phyloP scores from a whole-genome alignment of 2,329 filamentous ascomycete genomes.

The Hypoxylon sp. region DNA sequence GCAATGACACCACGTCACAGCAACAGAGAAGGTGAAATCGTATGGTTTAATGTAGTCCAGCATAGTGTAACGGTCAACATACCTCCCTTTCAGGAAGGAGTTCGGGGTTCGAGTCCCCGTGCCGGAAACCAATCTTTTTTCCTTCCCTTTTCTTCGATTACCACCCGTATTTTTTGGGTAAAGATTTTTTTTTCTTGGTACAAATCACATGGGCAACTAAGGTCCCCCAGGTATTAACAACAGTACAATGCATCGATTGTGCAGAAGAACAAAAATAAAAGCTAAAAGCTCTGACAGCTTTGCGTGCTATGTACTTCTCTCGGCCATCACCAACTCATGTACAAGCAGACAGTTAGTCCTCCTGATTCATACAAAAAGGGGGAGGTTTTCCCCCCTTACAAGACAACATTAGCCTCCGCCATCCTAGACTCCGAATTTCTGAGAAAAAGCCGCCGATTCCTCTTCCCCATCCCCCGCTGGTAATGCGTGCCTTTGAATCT shows the following conservation, averaged over 20 bases:
- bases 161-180: too few relatives aligned
- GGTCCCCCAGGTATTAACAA: neutral
- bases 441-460: neutral
- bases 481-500: neutral
- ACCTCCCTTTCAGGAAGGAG: neutral
- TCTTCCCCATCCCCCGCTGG: neutral
- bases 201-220: neutral
- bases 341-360: neutral
- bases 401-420: neutral
- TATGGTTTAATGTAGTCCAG: neutral
- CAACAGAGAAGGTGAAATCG: too few relatives aligned
- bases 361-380: neutral
- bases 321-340: neutral
- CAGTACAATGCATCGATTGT: neutral
- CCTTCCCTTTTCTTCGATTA: neutral
- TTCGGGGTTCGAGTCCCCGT: slow-evolving; percentile 1
- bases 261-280: neutral
- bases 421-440: neutral
- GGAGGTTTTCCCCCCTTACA: neutral
- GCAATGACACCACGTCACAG: too few relatives aligned
- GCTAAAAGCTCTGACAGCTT: neutral
- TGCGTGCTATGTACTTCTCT: neutral
- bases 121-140: neutral
- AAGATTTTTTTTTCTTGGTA: too few relatives aligned
- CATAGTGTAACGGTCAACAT: neutral